Base-by-base conservation (phyloP, 1,284 basidiomycete species). In the Sanghuangporus sanghuang region DNA sequence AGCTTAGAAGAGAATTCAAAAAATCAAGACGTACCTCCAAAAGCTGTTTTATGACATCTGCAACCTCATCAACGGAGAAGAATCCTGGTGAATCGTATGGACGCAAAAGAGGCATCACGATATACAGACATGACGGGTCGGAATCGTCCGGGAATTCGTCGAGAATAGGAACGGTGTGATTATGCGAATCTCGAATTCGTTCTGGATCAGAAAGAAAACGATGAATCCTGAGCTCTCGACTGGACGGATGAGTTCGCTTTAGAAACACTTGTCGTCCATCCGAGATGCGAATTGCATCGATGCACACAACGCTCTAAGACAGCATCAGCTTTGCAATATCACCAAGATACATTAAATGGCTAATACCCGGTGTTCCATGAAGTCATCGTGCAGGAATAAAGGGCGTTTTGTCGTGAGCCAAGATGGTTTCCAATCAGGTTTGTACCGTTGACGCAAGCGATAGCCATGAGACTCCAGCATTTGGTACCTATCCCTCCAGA, bases 371-470 rank as follows among this genome's bases (percentile, higher is more conserved):
- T 23, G 23, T 23, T 23, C 23, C 23, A 23, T 23, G 23, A 23
- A 23, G 23, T 23, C 44, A 6, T 46, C 44, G 18, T 46, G 44
- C 18, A 14, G 7, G 14, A 46, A 46, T 16, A 16, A 14, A n/a
- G 44, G 44, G 6, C 44, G 14, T 18, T 46, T 46, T 12, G 44
- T 9, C 9, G 9, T 16, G 9, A 42, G 16, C 70, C 70, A 71
- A 3, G 70, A 68, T 7, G 70, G 69, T 1, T 21, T 63, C 70
- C 70, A 71, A 5, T 52, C 66, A 0, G 69, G 69, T 21, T 55
- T 56, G 63, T 66, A 69, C 18, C 70, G 61, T 39, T 66, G 70
- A 6, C 70, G 65, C 5, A 69, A 61, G 12, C 56, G 44, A 61
- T 71, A 71, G 3, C 69, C 70, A 21, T 48, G 48, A 6, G 32